These are phyloP conservation scores for Boletus subluridellus DNA, from an alignment of 1,284 basidiomycete species.

Conservation along the genomic window DNA sequence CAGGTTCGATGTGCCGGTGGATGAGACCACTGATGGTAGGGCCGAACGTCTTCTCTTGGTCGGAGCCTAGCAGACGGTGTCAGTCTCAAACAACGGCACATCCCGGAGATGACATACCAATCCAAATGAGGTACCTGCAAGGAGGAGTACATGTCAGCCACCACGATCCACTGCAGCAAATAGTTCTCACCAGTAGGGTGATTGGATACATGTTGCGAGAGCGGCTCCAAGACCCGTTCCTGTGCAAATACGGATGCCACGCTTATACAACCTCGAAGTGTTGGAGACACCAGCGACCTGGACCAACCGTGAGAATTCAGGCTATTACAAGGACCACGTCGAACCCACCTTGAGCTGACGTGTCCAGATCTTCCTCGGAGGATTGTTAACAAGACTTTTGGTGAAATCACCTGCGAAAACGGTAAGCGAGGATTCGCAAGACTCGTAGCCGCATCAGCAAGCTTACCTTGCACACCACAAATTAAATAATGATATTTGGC, in stretches of 20 bases:
- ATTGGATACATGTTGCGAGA: constrained; percentile 70
- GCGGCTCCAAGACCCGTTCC: constrained; percentile 76
- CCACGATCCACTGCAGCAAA: constrained; percentile 4
- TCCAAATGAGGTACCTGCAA: constrained; percentile 72
- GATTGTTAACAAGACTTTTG: constrained; percentile 61
- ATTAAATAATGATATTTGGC: constrained; percentile 74
- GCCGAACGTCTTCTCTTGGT: constrained; percentile 75
- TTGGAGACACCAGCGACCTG: constrained; percentile 78
- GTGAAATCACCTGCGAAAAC: constrained; percentile 61
- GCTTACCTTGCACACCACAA: constrained; percentile 66
- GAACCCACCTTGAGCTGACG: constrained; percentile 61
- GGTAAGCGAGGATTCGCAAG: constrained; percentile 1
- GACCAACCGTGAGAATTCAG: constrained; percentile 8
- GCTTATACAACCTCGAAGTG: constrained; percentile 68
- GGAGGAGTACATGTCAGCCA: constrained; percentile 3
- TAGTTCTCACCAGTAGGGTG: constrained; percentile 56
- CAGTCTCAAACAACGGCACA: not conserved
- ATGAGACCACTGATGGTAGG: constrained; percentile 70
- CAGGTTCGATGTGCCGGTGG: constrained; percentile 60
- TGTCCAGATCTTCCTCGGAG: constrained; percentile 67
- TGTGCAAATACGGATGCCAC: constrained; percentile 74
- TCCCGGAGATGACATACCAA: constrained; percentile 44
- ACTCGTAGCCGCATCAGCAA: not conserved
- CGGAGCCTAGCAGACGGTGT: constrained; percentile 48
- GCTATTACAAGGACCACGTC: not conserved